Percentiles rank a stretch among this genome's conserved stretches.
phyloP scores from a whole-genome alignment of 208 protist genomes.

The Endotrypanum monterogeii region DNA sequence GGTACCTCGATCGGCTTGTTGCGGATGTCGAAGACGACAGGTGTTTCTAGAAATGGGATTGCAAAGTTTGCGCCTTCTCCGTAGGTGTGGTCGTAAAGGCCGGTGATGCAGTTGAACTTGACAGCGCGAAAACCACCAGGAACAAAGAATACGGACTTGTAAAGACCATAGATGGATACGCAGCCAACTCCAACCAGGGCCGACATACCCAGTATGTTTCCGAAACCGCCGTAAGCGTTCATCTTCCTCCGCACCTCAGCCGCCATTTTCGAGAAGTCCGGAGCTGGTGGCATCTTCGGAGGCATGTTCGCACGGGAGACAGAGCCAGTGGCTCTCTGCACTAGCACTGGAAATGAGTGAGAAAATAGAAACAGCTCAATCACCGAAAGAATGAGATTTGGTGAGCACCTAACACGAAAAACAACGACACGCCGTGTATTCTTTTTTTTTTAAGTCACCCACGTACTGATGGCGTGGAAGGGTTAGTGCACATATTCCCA shows the following conservation, averaged over 20 bases:
- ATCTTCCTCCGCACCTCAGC: slow-evolving; percentile 62
- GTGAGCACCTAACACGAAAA: background rate
- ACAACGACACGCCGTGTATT: background rate
- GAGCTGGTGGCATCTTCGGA: slow-evolving; percentile 66
- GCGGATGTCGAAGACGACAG: slow-evolving; percentile 97
- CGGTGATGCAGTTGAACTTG: slow-evolving; percentile 97
- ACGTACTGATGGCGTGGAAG: background rate
- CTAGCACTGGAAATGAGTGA: background rate
- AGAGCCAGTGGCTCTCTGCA: background rate
- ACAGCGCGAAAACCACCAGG: slow-evolving; percentile 97
- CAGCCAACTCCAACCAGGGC: slow-evolving; percentile 55
- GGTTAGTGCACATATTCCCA: background rate
- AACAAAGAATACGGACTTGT: slow-evolving; percentile 95
- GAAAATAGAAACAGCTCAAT: background rate
- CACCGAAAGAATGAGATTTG: background rate
- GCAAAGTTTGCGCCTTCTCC: slow-evolving; percentile 96
- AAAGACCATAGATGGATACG: slow-evolving; percentile 61
- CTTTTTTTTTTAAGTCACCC: too few species aligned
- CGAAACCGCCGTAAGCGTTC: slow-evolving; percentile 63
- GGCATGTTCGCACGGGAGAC: slow-evolving; percentile 38
- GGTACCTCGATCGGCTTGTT: slow-evolving; percentile 89
- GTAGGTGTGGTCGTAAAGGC: slow-evolving; percentile 93
- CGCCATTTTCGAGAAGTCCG: slow-evolving; percentile 79
- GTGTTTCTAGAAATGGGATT: slow-evolving; percentile 96
- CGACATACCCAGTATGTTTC: slow-evolving; percentile 66